A percentile compares a stretch with the other conserved stretches of the same genome.
Evolutionary conservation across 73 alveolate species (phyloP).

Genomic region (Uronychia setigera): DNA sequence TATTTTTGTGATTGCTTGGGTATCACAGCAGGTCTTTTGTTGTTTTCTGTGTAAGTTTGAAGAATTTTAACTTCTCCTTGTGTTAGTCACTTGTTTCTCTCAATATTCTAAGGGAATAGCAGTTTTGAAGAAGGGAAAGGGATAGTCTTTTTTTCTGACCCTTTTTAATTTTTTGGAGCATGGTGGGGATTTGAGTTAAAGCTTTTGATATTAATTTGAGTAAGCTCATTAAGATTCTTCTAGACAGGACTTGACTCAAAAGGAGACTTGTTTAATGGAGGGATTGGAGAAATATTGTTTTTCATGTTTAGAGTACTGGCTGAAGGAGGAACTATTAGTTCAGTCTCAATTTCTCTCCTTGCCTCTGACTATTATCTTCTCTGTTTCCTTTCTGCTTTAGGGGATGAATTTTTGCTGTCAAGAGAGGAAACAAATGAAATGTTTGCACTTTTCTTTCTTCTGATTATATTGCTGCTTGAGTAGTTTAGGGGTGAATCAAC

Average conservation of each 20-base stretch:
- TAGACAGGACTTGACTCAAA: not conserved
- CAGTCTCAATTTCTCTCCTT: not conserved
- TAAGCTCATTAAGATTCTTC: not conserved
- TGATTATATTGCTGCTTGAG: not conserved
- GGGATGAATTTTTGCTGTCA: not conserved
- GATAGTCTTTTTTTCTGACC: not conserved
- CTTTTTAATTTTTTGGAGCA: not conserved
- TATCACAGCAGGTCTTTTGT: not conserved
- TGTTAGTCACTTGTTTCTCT: not conserved
- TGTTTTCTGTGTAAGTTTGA: not conserved
- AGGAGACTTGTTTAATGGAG: not conserved
- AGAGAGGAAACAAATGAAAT: not conserved
- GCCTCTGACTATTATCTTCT: not conserved
- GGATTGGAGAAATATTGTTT: not conserved
- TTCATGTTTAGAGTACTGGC: not conserved
- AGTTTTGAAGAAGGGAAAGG: not conserved
- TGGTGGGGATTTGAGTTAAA: not conserved
- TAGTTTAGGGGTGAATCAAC: not conserved
- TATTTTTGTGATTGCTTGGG: not conserved
- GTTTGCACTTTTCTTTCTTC: not conserved
- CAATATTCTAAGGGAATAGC: not conserved
- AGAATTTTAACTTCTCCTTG: not conserved
- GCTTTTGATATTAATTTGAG: not conserved
- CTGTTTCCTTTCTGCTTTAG: not conserved
- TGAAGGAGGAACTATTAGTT: not conserved